These are phyloP conservation scores for Kockovaella imperatae DNA, from an alignment of 768 basidiomycete species.

Conservation along the genomic window DNA sequence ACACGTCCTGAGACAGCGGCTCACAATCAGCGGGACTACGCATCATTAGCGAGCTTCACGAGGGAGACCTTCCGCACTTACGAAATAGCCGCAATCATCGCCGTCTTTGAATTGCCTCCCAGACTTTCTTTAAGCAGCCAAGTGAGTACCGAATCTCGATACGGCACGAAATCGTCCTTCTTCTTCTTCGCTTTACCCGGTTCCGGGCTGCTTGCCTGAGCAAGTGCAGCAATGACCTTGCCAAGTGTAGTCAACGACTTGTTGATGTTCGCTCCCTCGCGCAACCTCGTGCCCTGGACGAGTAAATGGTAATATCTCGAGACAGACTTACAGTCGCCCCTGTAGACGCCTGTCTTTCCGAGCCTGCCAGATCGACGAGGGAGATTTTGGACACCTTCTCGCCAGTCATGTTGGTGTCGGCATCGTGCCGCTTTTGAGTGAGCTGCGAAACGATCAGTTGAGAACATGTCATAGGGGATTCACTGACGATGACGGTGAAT, in stretches of 20 bases:
- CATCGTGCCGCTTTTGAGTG: slow-evolving; percentile 83
- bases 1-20: neutral
- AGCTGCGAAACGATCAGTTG: slow-evolving; percentile 50
- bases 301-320: neutral
- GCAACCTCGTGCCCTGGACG: slow-evolving; percentile 66
- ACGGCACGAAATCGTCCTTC: slow-evolving; percentile 87
- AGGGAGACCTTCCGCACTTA: slow-evolving; percentile 7
- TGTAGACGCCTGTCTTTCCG: slow-evolving; percentile 93
- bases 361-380: slow-evolving; percentile 93
- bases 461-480: neutral
- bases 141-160: slow-evolving; percentile 94
- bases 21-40: slow-evolving; percentile 66
- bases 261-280: slow-evolving; percentile 98
- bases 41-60: neutral
- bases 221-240: slow-evolving; percentile 90
- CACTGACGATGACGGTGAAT: slow-evolving; percentile 62
- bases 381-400: slow-evolving; percentile 99
- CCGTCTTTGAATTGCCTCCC: slow-evolving; percentile 68
- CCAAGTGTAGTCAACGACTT: slow-evolving; percentile 96
- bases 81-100: slow-evolving; percentile 98
- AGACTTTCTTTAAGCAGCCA: slow-evolving; percentile 97
- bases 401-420: slow-evolving; percentile 75
- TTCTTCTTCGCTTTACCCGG: slow-evolving; percentile 62
- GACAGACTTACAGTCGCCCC: slow-evolving; percentile 61
- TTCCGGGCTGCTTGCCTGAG: slow-evolving; percentile 55